Percentiles rank a stretch among this genome's conserved stretches.
Evolutionary conservation across 306 rosid species (phyloP).

Genomic region (Purshia tridentata): DNA sequence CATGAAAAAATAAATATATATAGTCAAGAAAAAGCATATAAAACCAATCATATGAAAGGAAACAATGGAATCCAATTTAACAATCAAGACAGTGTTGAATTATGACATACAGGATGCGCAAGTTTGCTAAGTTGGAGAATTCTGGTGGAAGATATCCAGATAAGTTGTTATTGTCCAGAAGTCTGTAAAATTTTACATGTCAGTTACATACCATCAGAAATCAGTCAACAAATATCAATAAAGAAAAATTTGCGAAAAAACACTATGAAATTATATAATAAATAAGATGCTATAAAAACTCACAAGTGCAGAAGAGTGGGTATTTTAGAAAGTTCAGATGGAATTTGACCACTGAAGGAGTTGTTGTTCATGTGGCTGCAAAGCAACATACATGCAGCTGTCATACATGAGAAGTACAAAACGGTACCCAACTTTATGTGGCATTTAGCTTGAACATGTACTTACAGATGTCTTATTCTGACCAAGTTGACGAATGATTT

Average conservation of each 20-base stretch:
- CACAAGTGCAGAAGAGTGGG: constrained; percentile 38
- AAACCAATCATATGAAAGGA: not conserved
- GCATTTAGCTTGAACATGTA: constrained; percentile 5
- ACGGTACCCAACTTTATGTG: not conserved
- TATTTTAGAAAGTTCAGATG: constrained; percentile 38
- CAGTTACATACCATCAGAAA: not conserved
- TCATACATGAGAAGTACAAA: not conserved
- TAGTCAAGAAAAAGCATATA: not conserved
- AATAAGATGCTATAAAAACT: constrained; percentile 13
- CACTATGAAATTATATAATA: not conserved
- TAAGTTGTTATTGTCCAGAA: constrained; percentile 51
- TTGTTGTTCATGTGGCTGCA: constrained; percentile 60
- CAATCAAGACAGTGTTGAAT: constrained; percentile 1
- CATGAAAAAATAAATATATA: not conserved
- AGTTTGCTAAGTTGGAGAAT: constrained; percentile 19
- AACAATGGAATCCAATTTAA: constrained; percentile 1
- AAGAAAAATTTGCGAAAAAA: not conserved
- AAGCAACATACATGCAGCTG: not conserved
- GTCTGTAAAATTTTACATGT: constrained; percentile 27
- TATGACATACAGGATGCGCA: constrained; percentile 38
- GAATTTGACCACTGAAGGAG: constrained; percentile 47
- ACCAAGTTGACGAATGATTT: constrained; percentile 40
- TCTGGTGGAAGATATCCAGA: constrained; percentile 47
- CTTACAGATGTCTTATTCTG: constrained; percentile 41
- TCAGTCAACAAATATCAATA: not conserved